Base-by-base conservation (phyloP, 768 basidiomycete species). In the Pulveroboletus ravenelii region DNA sequence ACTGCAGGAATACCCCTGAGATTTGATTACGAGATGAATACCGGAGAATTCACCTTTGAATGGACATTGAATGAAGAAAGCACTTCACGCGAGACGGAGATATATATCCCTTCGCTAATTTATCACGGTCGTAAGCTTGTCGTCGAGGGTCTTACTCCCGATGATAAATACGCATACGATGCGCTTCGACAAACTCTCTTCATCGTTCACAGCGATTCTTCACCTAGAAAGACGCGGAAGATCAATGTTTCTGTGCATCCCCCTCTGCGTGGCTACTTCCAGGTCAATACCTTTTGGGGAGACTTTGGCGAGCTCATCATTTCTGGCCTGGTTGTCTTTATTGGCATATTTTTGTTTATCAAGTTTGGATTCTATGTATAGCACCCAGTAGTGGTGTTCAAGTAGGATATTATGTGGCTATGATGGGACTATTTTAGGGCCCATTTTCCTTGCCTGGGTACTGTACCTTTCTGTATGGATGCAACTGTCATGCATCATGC, bases 1-100 rank as follows among this genome's bases (percentile, higher is more conserved):
- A 88, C 86, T 0, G 89, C 92, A 1, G 95, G 95, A 10, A 80
- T 89, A 14, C 94, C 93, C 0, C 62, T 85, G 9, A 70, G 69
- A 6, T 85, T 86, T 58, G 74, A 80, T 15, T 95, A 92, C 66
- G 88, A 92, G 65, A 78, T 87, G 75, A 87, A 80, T 48, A 82
- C 81, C 0, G 87, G 87, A 3, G 64, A 68, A 10, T 85, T 89
- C 60, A 69, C 66, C 1, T 89, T 77, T 57, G 78, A 79, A 59
- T 93, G 88, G 89, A 66, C 68, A 23, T 54, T 63, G 0, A 0
- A 52, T 57, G 8, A 55, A 36, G 48, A 51, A n/a, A 44, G 48
- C 45, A 45, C 37, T 6, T 76, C 82, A n/a, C 66, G 74, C 41
- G 82, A 87, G 61, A 91, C 90, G n/a, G 89, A 93, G 68, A 81